Evolutionary conservation across 306 rosid species (phyloP).

Genomic region (Quercus wislizeni): DNA sequence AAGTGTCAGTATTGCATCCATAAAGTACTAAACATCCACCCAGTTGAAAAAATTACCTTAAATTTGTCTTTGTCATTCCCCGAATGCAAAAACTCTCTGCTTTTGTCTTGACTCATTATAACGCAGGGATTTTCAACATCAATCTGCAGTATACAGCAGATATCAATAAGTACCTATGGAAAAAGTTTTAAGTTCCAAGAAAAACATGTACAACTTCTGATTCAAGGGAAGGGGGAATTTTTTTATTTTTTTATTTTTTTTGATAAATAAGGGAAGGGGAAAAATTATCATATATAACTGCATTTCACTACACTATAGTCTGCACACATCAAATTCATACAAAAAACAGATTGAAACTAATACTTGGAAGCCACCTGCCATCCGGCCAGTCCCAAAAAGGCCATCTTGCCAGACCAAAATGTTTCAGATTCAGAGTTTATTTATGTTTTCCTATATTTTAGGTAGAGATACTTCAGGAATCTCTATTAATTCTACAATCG

Average conservation of each 20-base stretch:
- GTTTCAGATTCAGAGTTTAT: neutral
- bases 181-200: conserved; percentile 4
- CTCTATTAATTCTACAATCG: neutral
- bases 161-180: conserved; percentile 4
- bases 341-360: neutral
- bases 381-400: too few relatives aligned
- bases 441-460: neutral
- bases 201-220: neutral
- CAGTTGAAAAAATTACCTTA: conserved; percentile 52
- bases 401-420: neutral
- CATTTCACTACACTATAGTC: neutral
- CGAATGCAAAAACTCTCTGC: conserved; percentile 92
- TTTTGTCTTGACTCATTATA: conserved; percentile 89
- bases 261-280: too few relatives aligned
- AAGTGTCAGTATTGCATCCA: conserved; percentile 41
- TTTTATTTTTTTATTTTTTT: too few relatives aligned
- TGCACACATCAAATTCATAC: neutral
- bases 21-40: conserved; percentile 17
- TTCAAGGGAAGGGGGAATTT: neutral
- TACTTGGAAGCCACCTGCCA: neutral
- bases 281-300: neutral
- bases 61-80: conserved; percentile 89
- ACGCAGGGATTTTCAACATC: conserved; percentile 97
- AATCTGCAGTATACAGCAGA: conserved; percentile 52
- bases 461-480: neutral